Evolutionary conservation across 768 basidiomycete species (phyloP), one percentile per base, ranked within the genome.

Genomic region (Leccinum variicolor): DNA sequence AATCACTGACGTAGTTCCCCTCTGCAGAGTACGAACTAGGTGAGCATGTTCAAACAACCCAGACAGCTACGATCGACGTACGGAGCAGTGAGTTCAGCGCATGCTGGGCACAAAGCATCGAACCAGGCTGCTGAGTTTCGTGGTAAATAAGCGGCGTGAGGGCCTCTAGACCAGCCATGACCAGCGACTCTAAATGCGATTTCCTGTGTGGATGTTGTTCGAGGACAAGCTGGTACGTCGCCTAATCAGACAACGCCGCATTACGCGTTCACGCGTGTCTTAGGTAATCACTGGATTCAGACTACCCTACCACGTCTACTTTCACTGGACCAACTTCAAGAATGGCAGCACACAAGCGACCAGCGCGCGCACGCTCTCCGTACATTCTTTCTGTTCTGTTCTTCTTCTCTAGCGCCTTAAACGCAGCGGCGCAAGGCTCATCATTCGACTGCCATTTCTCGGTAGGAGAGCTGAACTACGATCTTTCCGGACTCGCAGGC

Each of bases 101-200:
- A 73, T 94, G 90, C 67, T 93, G 91, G 13, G 91, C 92, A 68
- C 92, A 94, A 29, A 93, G 81, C 83, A 89, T 89, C 3, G 90
- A 91, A 23, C 89, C 90, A 56, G 74, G 61, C 67, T 92, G 81
- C 70, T 94, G 91, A 59, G 70, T 81, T 68, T 93, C 90, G 71
- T 92, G 89, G 69, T 92, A 92, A 56, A 93, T 87, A 10, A 79
- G 67, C 8, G 76, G 68, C 13, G 76, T 62, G 10, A 92, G 77
- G 28, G 63, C 64, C 62, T 88, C 82, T 36, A 88, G 74, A 51
- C 80, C 79, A 28, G 84, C 77, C 87, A 89, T 90, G 53, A 15
- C 14, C 10, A 39, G 39, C n/a, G 39, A 56, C 64, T 58, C 58
- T 33, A 10, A 34, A 29, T 47, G 45, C 8, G 39, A 43, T 53